phyloP scores from a whole-genome alignment of 2,329 filamentous ascomycete species.

The Gaeumannomyces tritici region DNA sequence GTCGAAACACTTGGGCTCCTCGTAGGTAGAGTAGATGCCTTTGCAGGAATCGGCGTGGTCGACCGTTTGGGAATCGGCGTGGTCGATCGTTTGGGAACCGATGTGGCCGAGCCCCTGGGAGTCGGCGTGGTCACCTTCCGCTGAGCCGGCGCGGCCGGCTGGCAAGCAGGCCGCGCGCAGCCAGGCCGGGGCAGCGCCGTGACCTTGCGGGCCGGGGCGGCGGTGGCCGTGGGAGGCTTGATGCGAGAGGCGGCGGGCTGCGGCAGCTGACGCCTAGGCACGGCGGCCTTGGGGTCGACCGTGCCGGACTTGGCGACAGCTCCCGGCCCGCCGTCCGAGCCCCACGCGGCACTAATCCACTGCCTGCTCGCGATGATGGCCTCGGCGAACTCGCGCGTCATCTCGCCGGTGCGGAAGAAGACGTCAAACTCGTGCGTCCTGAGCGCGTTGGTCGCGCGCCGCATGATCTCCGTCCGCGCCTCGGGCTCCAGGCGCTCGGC shows the following conservation, averaged over 20 bases:
- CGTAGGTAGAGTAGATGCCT: background rate
- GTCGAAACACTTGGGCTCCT: too few relatives aligned
- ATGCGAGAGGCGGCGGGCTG: background rate
- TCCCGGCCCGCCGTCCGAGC: background rate
- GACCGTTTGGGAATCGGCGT: too few relatives aligned
- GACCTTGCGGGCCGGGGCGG: too few relatives aligned
- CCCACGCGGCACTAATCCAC: background rate
- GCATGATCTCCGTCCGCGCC: background rate
- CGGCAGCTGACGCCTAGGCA: background rate
- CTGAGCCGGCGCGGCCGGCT: too few relatives aligned
- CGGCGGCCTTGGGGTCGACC: background rate
- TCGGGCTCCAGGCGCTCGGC: background rate
- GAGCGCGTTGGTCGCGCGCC: background rate
- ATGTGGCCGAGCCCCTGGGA: too few relatives aligned
- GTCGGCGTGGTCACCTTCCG: too few relatives aligned
- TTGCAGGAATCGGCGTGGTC: too few relatives aligned
- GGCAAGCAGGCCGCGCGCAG: too few relatives aligned
- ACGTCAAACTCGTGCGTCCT: background rate
- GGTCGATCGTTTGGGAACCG: too few relatives aligned
- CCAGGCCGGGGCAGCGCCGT: background rate
- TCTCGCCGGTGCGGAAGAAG: conserved; percentile 1
- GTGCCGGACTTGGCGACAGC: background rate
- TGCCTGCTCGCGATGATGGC: background rate
- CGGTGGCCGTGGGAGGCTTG: background rate
- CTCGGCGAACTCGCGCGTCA: background rate